Evolutionary conservation across 1,139 yeast genomes (phyloP).

Genomic region (Geotrichum macrosporum): DNA sequence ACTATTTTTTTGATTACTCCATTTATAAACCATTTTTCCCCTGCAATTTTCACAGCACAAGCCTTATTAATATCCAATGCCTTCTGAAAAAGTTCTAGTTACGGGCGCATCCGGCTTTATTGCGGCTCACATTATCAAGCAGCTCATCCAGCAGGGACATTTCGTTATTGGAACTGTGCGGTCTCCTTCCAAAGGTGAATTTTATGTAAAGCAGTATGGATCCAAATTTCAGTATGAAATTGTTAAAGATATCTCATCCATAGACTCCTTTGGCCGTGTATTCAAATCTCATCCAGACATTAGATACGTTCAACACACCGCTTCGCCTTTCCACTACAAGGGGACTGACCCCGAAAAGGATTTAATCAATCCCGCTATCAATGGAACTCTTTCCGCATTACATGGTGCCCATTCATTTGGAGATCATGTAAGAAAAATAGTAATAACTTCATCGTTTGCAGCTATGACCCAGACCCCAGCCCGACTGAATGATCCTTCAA

Average conservation of each 20-base stretch:
- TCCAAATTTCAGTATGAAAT: slow-evolving; percentile 38
- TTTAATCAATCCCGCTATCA: slow-evolving; percentile 11
- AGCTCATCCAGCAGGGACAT: slow-evolving; percentile 40
- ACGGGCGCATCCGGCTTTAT: slow-evolving; percentile 61
- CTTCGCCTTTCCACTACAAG: slow-evolving; percentile 41
- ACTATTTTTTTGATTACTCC: too few relatives aligned
- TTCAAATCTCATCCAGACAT: slow-evolving; percentile 39
- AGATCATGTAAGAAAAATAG: slow-evolving; percentile 9
- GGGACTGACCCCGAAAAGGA: slow-evolving; percentile 24
- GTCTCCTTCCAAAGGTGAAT: slow-evolving; percentile 47
- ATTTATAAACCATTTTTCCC: too few relatives aligned
- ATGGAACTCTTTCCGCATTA: slow-evolving; percentile 11
- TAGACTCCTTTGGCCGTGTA: slow-evolving; percentile 41
- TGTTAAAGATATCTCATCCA: slow-evolving; percentile 41
- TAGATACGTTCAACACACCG: slow-evolving; percentile 42
- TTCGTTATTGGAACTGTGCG: slow-evolving; percentile 58
- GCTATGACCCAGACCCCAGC: slow-evolving; percentile 40
- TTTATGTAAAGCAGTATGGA: slow-evolving; percentile 34
- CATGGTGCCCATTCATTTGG: slow-evolving; percentile 22
- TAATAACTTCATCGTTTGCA: slow-evolving; percentile 15
- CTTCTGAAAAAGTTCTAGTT: slow-evolving; percentile 40
- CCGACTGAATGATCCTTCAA: slow-evolving; percentile 23
- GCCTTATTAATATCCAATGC: too few relatives aligned
- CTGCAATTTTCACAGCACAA: too few relatives aligned
- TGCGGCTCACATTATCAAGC: slow-evolving; percentile 47